These are phyloP conservation scores for Arthrobotrys iridis DNA, from an alignment of 2,329 filamentous ascomycete species.

Conservation along the genomic window DNA sequence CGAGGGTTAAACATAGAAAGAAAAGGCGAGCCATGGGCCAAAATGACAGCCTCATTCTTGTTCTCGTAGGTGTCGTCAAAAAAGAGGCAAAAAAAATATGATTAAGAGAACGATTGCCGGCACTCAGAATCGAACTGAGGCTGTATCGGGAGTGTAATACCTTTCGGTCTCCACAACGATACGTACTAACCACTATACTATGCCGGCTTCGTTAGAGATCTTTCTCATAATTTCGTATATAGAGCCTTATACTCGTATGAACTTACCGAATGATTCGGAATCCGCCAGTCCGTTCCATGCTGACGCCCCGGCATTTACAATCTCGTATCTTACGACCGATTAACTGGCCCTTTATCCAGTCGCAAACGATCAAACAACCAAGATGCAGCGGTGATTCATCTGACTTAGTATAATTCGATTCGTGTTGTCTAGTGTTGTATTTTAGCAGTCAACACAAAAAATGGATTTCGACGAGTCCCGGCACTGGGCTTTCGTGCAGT, in stretches of 20 bases:
- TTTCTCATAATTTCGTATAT: not conserved
- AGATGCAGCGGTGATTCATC: too few relatives aligned
- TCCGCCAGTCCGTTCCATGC: too few relatives aligned
- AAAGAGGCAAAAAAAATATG: slow-evolving; percentile 4
- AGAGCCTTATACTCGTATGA: not conserved
- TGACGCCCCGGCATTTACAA: too few relatives aligned
- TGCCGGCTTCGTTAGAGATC: slow-evolving; percentile 29
- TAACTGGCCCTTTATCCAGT: too few relatives aligned
- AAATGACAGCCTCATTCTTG: too few relatives aligned
- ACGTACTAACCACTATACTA: slow-evolving; percentile 52
- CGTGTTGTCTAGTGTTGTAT: not conserved
- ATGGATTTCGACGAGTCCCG: too few relatives aligned
- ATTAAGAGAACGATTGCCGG: slow-evolving; percentile 26
- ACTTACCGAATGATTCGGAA: too few relatives aligned
- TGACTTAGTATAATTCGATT: not conserved
- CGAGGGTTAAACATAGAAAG: not conserved
- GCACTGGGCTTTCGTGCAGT: too few relatives aligned
- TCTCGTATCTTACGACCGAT: too few relatives aligned
- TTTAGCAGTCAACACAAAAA: not conserved
- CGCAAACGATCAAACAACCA: not conserved
- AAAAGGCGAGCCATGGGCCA: not conserved
- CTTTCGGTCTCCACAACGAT: slow-evolving; percentile 48
- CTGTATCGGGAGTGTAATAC: slow-evolving; percentile 34
- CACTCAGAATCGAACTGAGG: slow-evolving; percentile 51
- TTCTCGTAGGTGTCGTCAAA: not conserved